Base-by-base conservation (phyloP, 2,329 filamentous ascomycete species). In the Emmonsia crescens region DNA sequence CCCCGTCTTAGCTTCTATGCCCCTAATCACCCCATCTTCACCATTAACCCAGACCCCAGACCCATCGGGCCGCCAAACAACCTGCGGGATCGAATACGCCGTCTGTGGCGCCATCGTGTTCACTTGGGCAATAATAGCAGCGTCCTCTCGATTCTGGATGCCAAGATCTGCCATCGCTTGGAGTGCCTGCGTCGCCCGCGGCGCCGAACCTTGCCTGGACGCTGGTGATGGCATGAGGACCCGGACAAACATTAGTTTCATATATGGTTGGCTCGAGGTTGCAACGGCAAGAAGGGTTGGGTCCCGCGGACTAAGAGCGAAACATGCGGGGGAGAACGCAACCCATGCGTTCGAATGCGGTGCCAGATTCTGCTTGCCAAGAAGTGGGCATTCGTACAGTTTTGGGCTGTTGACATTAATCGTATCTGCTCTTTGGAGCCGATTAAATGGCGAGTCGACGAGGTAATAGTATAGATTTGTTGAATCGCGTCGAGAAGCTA, bases 331-430 rank as follows among this genome's bases (percentile, higher is more conserved):
- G 0, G 83, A 84, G 68, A 86, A 87, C 1, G 82, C 78, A 16
- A 85, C 73, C 85, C 85, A 87, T n/a, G 83, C 78, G 67, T 83
- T 85, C 2, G 83, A 84, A 67, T 84, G 79, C 1, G 84, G 84
- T 9, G 84, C 82, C 2, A 86, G 76, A 64, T 85, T 85, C 66
- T 86, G 84, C 62, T 76, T 78, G 29, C 83, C 83, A 3, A 83
- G 72, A 9, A 82, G 73, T 31, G 68, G 67, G 57, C 78, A 72
- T 59, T 73, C 66, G 60, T 63, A 64, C 2, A 61, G 57, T 12
- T 52, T 48, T 24, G 54, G 12, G 24, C 19, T 48, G 48, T 33
- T 21, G 29, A 14, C 27, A n/a, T 63, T 57, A 44, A 62, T 60
- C 1, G 33, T 27, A 16, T 59, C n/a, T 19, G 52, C n/a, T 49